Evolutionary conservation across 345 rosid species (phyloP).

Genomic region (Brassica carinata): DNA sequence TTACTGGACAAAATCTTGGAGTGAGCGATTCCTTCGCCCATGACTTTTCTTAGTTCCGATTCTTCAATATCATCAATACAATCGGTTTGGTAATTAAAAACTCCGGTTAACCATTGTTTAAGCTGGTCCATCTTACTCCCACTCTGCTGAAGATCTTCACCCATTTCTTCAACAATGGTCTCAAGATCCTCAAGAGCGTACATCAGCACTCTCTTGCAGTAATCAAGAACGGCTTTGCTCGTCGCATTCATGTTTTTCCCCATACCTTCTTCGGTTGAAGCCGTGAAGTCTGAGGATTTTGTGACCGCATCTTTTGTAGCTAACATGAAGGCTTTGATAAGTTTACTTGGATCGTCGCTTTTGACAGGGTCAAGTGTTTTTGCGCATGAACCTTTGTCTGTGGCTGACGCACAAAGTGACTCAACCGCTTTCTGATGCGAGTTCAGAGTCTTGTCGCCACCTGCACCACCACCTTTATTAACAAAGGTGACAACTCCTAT

Average conservation of each 20-base stretch:
- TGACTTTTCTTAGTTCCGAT: constrained; percentile 28
- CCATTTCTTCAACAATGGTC: constrained; percentile 43
- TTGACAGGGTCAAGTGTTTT: constrained; percentile 47
- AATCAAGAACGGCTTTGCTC: constrained; percentile 41
- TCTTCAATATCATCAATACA: constrained; percentile 42
- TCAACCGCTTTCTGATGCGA: constrained; percentile 45
- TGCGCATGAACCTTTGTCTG: constrained; percentile 53
- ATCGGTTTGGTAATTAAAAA: constrained; percentile 42
- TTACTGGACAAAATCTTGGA: constrained; percentile 50
- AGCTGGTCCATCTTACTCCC: constrained; percentile 39
- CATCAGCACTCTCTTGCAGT: constrained; percentile 37
- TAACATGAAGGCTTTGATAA: constrained; percentile 40
- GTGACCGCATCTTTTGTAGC: constrained; percentile 46
- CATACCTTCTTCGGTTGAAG: constrained; percentile 34
- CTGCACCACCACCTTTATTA: background rate
- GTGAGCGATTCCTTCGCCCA: constrained; percentile 39
- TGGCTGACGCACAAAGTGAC: constrained; percentile 48
- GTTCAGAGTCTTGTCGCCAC: constrained; percentile 19
- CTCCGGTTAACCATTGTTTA: constrained; percentile 45
- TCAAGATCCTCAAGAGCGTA: constrained; percentile 45
- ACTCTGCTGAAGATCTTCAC: constrained; percentile 38
- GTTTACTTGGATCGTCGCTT: constrained; percentile 56
- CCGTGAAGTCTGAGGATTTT: constrained; percentile 47
- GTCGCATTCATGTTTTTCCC: constrained; percentile 19
- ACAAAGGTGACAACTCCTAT: constrained; percentile 43